Base-by-base conservation (phyloP, 1,284 basidiomycete genomes). In the Ceratobasidium sp. region DNA sequence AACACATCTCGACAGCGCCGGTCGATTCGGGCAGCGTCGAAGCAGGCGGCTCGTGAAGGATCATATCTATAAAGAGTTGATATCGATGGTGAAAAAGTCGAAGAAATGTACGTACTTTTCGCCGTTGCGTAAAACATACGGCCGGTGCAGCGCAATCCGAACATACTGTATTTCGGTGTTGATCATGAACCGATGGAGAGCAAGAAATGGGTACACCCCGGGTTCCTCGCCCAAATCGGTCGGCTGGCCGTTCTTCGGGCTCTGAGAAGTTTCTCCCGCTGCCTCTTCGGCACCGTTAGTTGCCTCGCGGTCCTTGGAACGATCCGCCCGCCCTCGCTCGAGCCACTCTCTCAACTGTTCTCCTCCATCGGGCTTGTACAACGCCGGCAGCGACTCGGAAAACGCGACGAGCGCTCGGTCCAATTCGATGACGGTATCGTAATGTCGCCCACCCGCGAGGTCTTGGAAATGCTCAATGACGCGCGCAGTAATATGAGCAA, bases 391-490 rank as follows among this genome's bases (percentile, higher is more conserved):
- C 2, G 53, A 31, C 22, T 69, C 66, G 22, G 34, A 69, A n/a
- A 69, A 69, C 5, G 51, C 29, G 24, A 69, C 66, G 37, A 69
- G 51, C 31, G 56, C 51, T 11, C 39, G 14, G 19, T 69, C 66
- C 13, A 69, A 53, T 19, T 51, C 66, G n/a, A 68, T 11, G 24
- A 68, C 65, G 8, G 48, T 56, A 58, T 69, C 51, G 24, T 58
- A 69, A 37, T 69, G 65, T 27, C 65, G 65, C 16, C 65, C 65
- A 24, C 46, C 53, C 2, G 65, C 53, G 34, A 69, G 53, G n/a
- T 69, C 65, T 37, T 69, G 65, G 48, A 69, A 69, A 22, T 69
- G 65, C 19, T 69, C 65, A 29, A 69, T 51, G 6, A 69, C 65
- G 13, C 53, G 51, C 2, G 65, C 39, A 4, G 51, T 69, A 24